Evolutionary conservation across 495 filamentous ascomycete species (phyloP).

Genomic region (Lasiosphaeriaceae sp.): DNA sequence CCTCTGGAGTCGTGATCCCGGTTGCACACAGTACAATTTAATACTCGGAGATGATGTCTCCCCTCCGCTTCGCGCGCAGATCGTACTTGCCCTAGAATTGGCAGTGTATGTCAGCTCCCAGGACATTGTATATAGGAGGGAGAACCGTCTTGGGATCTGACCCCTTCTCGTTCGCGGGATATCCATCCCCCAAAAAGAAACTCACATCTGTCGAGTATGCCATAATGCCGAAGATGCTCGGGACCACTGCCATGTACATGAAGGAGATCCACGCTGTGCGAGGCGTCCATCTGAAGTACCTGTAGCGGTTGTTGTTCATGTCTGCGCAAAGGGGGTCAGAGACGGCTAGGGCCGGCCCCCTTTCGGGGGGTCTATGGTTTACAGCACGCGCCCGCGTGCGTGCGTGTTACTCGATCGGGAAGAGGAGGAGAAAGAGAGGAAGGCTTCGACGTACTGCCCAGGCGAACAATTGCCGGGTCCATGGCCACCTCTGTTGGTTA

Average conservation of each 20-base stretch:
- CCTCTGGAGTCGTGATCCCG: neutral
- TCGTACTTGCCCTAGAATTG: conserved; percentile 84
- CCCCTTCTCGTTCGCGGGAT: too few species aligned
- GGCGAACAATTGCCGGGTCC: conserved; percentile 77
- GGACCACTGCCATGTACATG: conserved; percentile 67
- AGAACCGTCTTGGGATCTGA: too few species aligned
- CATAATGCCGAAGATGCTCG: conserved; percentile 61
- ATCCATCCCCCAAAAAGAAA: too few species aligned
- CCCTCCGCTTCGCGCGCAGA: conserved; percentile 79
- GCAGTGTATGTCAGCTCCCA: too few species aligned
- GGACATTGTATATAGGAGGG: neutral
- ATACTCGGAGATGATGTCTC: conserved; percentile 74
- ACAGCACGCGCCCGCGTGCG: too few species aligned
- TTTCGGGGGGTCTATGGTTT: too few species aligned
- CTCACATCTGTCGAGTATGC: conserved; percentile 81
- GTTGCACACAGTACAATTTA: conserved; percentile 31
- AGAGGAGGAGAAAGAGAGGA: conserved; percentile 2
- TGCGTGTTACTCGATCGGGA: neutral
- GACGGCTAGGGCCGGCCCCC: too few species aligned
- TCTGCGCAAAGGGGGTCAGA: conserved; percentile 50
- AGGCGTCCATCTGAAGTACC: conserved; percentile 90
- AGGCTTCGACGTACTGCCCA: conserved; percentile 57
- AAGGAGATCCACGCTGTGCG: conserved; percentile 76
- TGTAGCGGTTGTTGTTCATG: conserved; percentile 80
- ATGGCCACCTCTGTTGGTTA: conserved; percentile 48